Evolutionary conservation across 2,329 filamentous ascomycete genomes (phyloP), one percentile per base, ranked within the genome.

Genomic region (Diaporthe capsici): DNA sequence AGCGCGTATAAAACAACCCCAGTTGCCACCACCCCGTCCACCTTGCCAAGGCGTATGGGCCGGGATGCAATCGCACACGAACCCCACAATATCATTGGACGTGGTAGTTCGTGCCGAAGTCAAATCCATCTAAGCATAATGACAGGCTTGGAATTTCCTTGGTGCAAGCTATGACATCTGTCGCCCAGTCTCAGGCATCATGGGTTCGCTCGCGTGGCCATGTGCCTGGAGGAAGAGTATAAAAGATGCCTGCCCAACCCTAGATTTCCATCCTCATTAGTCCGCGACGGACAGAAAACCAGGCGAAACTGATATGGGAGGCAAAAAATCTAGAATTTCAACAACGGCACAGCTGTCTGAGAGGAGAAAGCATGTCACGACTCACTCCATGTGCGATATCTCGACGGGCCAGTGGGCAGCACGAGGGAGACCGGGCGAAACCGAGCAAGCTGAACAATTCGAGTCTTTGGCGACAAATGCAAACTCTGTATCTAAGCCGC

Each of bases 91-190:
- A 55, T 42, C 47, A 70, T 55, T 70, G 65, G 65, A 55, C 65
- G 34, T 51, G 65, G 65, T 42, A 70, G 65, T 25, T 70, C 17
- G 65, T 70, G 65, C 65, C 65, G 49, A 55, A 70, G 65, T 55
- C 65, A 70, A 70, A 70, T 31, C 34, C 49, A 53, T 25, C 49
- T 70, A 70, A 70, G 65, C 65, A 70, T 70, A 42, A 70, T 70
- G 65, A 70, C 65, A 70, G 65, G 65, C 65, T 70, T 55, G 65
- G 65, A 55, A 28, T 22, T 42, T 42, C 13, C 34, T 68, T 53
- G 31, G 13, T 70, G 65, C 55, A 3, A 15, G 65, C 34, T 42
- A 25, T 55, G 65, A 70, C 65, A 70, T 39, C n/a, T 28, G 22
- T 8, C 31, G 34, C 17, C 47, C n/a, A 42, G 49, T 5, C 31